phyloP scores from a whole-genome alignment of 129 eudicot genomes.

The Lactuca saligna region DNA sequence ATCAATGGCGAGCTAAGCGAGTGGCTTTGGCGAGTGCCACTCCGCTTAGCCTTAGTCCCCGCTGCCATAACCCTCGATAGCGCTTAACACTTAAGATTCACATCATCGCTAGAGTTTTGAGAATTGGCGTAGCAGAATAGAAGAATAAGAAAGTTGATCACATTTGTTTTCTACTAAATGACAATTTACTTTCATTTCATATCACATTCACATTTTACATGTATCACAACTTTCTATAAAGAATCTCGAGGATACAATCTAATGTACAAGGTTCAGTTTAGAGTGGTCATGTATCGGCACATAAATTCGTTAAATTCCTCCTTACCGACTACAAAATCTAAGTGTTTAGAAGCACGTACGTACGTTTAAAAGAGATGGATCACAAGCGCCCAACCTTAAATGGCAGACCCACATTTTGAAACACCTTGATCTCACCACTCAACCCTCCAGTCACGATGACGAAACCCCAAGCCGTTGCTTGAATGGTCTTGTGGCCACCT shows the following conservation, averaged over 20 bases:
- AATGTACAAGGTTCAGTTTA: conserved; percentile 1
- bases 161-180: too few species aligned
- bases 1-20: too few species aligned
- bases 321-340: conserved; percentile 6
- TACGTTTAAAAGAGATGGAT: not conserved
- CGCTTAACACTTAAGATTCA: too few species aligned
- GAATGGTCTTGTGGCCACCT: conserved; percentile 47
- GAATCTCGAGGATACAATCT: conserved; percentile 4
- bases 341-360: too few species aligned
- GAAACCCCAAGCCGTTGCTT: conserved; percentile 95
- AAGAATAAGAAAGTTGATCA: too few species aligned
- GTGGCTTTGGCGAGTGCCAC: too few species aligned
- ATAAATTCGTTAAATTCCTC: conserved; percentile 2
- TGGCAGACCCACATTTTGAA: conserved; percentile 85
- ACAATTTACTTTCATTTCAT: not conserved
- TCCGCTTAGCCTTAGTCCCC: too few species aligned
- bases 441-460: conserved; percentile 82
- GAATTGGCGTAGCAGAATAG: too few species aligned
- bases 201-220: not conserved
- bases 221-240: not conserved
- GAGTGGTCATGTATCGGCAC: not conserved
- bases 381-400: conserved; percentile 66
- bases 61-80: too few species aligned
- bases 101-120: too few species aligned
- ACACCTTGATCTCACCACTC: conserved; percentile 82